Evolutionary conservation across 352 stramenopile genomes (phyloP), one percentile per base, ranked within the genome.

Genomic region (Phytophthora pini): DNA sequence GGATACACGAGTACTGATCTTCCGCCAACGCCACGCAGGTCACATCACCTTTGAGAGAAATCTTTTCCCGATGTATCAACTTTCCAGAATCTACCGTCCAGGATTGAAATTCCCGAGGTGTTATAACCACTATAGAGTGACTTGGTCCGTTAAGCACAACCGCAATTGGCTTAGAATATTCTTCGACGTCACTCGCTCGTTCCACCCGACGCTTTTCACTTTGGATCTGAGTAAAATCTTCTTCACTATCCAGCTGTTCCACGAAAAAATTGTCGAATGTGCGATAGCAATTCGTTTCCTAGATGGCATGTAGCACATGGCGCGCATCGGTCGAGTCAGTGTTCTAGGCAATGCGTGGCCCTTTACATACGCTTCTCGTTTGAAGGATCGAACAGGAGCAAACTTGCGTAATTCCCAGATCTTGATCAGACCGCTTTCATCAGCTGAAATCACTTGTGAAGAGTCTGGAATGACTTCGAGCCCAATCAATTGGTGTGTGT

Each of bases 191-290:
- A n/a, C 8, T 50, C 22, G 43, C 29, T 32, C 24, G 27, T 50
- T 10, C 22, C 36, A 2, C 44, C 17, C 44, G 17, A 20, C 10
- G 24, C 22, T 17, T 13, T 13, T 50, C 17, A n/a, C 17, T n/a
- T 13, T 27, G 22, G n/a, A 22, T 7, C 15, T 17, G 24, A 17
- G 44, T 13, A 50, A 12, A 11, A 50, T 36, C 4, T 52, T 54
- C 49, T 22, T 56, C 40, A 26, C 52, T 24, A 39, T 65, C n/a
- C 22, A 26, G 10, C 15, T 75, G 54, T 15, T 87, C 80, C 17
- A 89, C 50, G 53, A 91, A 91, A 43, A 84, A 27, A 91, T 56
- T 0, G 44, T 72, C 0, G 82, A 89, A 36, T 88, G 76, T 0
- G 76, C 75, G 10, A 91, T 72, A 1, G 79, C 79, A 44, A 32